Base-by-base conservation (phyloP, 2,329 filamentous ascomycete genomes). In the Colletotrichum abscissum region DNA sequence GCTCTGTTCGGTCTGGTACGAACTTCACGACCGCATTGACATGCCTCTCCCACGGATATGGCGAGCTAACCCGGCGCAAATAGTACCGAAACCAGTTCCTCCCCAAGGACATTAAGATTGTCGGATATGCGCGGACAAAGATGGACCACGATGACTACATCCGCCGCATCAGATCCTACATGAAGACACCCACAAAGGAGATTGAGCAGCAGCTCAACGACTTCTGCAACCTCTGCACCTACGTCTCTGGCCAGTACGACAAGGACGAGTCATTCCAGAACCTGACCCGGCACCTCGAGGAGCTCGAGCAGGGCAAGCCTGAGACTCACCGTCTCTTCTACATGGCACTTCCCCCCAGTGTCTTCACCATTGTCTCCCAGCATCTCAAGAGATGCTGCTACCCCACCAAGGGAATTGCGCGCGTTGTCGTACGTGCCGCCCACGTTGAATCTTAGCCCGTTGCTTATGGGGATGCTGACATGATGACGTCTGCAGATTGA, bases 11-110 rank as follows among this genome's bases (percentile, higher is more conserved):
- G 97, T 79, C 92, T 99, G 81, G 95, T 98, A 91, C 89, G 95
- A 92, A 65, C 33, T 66, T 22, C 65, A 73, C 28, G 55, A 62
- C 28, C 52, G 38, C 58, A 49, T 35, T 30, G 56, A 35, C 33
- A 33, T 30, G 26, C 19, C n/a, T 30, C 33, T 33, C 14, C 14
- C 60, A 14, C 28, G 28, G 56, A 60, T 38, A 33, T 65, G 56
- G 46, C 42, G 56, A 57, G 58, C 69, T 74, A 72, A 74, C 69
- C 57, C 33, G 28, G 63, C 52, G 24, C 63, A 62, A 65, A 55
- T 82, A 98, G 95, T 98, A 96, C 88, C 95, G 97, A 82, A 99
- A 99, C 88, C 96, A 98, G 86, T 99, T 98, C 88, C 94, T 99
- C 64, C 97, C 92, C 79, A 97, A 97, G 86, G 95, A 97, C 85